Evolutionary conservation across 257 asterid genomes (phyloP).

Genomic region (Capsicum pubescens): DNA sequence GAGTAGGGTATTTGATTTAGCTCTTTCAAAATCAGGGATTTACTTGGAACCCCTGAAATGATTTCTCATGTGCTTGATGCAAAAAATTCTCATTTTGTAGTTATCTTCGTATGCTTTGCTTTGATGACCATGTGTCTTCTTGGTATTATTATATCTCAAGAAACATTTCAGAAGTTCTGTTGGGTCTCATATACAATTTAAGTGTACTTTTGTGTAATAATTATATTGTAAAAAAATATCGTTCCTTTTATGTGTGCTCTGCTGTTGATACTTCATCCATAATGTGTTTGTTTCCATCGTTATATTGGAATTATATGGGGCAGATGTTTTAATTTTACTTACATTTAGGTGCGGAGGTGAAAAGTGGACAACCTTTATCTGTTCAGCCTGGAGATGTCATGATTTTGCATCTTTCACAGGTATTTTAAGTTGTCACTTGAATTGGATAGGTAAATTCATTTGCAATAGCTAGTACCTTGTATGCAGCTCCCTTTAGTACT

Average conservation of each 20-base stretch:
- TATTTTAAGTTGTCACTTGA: conserved; percentile 4
- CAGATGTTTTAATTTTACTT: not conserved
- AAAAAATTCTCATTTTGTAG: not conserved
- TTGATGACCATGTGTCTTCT: not conserved
- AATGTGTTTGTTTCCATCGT: not conserved
- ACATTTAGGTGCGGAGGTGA: conserved; percentile 33
- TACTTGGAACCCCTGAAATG: not conserved
- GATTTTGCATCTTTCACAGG: conserved; percentile 36
- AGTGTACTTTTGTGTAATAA: conserved; percentile 4
- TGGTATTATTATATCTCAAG: conserved; percentile 2
- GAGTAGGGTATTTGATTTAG: not conserved
- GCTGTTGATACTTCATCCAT: not conserved
- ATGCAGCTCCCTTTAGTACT: not conserved
- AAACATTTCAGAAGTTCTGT: not conserved
- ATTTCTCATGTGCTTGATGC: not conserved
- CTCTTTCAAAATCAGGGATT: not conserved
- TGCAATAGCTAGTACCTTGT: not conserved
- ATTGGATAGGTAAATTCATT: not conserved
- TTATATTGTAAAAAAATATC: not conserved
- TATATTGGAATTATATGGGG: not conserved
- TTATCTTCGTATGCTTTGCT: not conserved
- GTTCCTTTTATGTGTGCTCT: not conserved
- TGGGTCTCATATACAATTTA: not conserved
- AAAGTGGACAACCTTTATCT: conserved; percentile 30
- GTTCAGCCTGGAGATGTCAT: conserved; percentile 27